Percentiles rank a stretch among this genome's conserved stretches.
Evolutionary conservation across 495 filamentous ascomycete species (phyloP).

Genomic region (Darksidea phi): DNA sequence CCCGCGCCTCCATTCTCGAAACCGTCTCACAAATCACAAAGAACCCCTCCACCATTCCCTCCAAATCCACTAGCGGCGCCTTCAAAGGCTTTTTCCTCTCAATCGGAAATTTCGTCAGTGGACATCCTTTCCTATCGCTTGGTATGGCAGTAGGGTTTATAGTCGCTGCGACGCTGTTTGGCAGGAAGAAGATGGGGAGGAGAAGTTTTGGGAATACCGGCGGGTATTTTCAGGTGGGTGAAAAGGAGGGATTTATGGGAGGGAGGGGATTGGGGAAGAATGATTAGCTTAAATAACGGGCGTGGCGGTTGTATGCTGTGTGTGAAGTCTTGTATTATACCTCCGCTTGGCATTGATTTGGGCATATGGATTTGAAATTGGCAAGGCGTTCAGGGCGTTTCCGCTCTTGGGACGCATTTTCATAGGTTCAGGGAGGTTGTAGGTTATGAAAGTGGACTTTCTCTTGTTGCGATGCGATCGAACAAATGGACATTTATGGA

Average conservation of each 20-base stretch:
- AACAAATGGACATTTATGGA: no score
- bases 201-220: conserved; percentile 47
- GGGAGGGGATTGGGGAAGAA: conserved; percentile 69
- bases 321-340: conserved; percentile 14
- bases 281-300: conserved; percentile 51
- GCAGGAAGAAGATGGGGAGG: conserved; percentile 42
- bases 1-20: conserved; percentile 91
- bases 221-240: conserved; percentile 75
- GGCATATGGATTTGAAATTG: background rate
- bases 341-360: conserved; percentile 3
- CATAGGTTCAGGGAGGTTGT: no score
- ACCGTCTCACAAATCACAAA: conserved; percentile 75
- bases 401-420: background rate
- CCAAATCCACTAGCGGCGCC: conserved; percentile 79
- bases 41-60: conserved; percentile 73
- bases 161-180: conserved; percentile 52
- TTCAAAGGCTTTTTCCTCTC: conserved; percentile 78
- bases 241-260: conserved; percentile 69
- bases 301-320: background rate
- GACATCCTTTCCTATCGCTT: conserved; percentile 71
- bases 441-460: background rate
- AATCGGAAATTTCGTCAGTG: conserved; percentile 61
- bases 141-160: conserved; percentile 58
- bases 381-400: background rate
- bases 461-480: background rate